Base-by-base conservation (phyloP, 805 yeast genomes). In the Myxozyma udenii region DNA sequence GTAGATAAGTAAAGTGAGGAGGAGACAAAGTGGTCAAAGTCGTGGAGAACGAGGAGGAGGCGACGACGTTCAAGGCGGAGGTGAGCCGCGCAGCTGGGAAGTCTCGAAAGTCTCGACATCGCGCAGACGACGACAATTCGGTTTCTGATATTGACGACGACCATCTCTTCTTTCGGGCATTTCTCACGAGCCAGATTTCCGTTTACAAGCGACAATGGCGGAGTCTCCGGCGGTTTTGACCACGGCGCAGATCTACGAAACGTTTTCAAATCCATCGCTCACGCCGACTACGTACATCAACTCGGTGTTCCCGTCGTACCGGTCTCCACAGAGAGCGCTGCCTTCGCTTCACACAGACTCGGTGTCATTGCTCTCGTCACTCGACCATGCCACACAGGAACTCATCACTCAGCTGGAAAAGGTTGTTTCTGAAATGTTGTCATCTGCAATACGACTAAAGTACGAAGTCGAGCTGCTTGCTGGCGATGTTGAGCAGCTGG, bases 401-500 rank as follows among this genome's bases (percentile, higher is more conserved):
- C 48, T 55, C 2, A 55, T 55, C 18, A 45, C 44, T 4, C 41
- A 48, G 39, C 41, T 55, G 16, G 60, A 55, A 30, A 32, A 41
- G 11, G 50, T 55, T 2, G 60, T 53, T 11, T 39, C 58, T 1
- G 60, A 55, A 18, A 52, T 55, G 60, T 48, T 55, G 38, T 36
- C 51, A 11, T 50, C 55, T 14, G 38, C 57, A 3, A 51, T 30
- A 6, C 48, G 60, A 23, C 46, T 55, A 33, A 48, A 47, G 35
- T 55, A 55, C 46, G 60, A 55, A 41, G 60, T 55, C 23, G 60
- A 55, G 43, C 35, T 55, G 26, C 48, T 55, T 26, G 49, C 57
- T 1, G 60, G 60, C 22, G 60, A 55, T 18, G 58, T 55, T 26
- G 55, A 48, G 38, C 44, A 28, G 32, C 40, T 55, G 11, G 53